phyloP scores from a whole-genome alignment of 148 eudicot genomes.

The Selenicereus undatus region DNA sequence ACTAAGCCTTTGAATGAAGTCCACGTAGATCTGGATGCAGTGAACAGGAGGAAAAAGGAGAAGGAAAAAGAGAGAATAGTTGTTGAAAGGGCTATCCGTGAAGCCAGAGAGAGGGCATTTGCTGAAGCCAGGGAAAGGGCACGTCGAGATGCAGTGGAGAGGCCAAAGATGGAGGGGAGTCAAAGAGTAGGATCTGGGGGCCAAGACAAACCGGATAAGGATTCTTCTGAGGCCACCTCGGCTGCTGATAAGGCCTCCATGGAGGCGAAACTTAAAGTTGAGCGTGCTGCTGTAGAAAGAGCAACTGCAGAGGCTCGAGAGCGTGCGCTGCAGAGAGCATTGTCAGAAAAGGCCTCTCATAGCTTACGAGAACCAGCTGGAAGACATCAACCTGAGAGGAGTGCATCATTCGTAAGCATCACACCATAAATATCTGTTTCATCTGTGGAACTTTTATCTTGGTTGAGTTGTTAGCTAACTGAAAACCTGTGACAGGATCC shows the following conservation, averaged over 20 bases:
- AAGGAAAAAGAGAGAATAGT: constrained; percentile 64
- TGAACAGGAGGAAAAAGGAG: constrained; percentile 53
- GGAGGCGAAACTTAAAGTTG: constrained; percentile 74
- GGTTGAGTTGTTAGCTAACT: constrained; percentile 10
- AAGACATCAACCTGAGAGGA: constrained; percentile 31
- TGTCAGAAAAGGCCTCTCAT: constrained; percentile 56
- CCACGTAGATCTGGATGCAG: constrained; percentile 38
- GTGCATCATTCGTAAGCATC: constrained; percentile 29
- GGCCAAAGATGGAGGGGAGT: constrained; percentile 59
- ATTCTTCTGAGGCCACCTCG: constrained; percentile 38
- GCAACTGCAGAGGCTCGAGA: constrained; percentile 95
- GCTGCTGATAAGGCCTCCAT: constrained; percentile 55
- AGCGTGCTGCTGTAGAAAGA: constrained; percentile 98
- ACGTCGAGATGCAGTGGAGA: constrained; percentile 82
- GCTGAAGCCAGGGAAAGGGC: constrained; percentile 83
- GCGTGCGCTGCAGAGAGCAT: constrained; percentile 83
- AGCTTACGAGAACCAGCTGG: constrained; percentile 43
- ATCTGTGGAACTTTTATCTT: constrained; percentile 4
- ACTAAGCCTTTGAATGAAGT: constrained; percentile 31
- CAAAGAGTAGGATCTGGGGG: constrained; percentile 53
- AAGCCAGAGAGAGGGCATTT: constrained; percentile 96
- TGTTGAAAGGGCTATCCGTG: constrained; percentile 88
- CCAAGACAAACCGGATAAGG: constrained; percentile 59
- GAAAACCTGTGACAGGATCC: constrained; percentile 45
- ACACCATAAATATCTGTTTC: constrained; percentile 2